Evolutionary conservation across 345 rosid species (phyloP), one percentile per base, ranked within the genome.

Genomic region (Iberis pinnata): DNA sequence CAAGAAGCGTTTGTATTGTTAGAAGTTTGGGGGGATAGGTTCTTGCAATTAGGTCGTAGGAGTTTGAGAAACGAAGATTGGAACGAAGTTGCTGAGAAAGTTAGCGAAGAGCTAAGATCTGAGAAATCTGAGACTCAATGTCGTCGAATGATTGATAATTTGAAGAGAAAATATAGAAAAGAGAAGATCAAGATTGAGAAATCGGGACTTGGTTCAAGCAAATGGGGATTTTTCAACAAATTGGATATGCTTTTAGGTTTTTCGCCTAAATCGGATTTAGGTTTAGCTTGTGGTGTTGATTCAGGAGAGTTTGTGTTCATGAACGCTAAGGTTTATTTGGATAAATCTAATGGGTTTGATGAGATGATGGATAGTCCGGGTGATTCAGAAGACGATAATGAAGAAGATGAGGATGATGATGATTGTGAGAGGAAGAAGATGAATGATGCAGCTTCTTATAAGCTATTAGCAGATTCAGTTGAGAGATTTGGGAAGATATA

Each of bases 11-110:
- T 85, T 61, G 86, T 86, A 53, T 70, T 88, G 59, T 69, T 89
- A 9, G 95, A 93, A 31, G 80, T 94, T 11, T 93, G 96, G 99
- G 96, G 97, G 3, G 97, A 88, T 14, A 78, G 81, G 37, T 88
- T 86, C 58, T 65, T 93, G 69, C 87, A 80, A 51, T 79, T 76
- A 51, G 92, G 96, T 59, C 77, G 94, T 54, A 93, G 83, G 76
- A 93, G 99, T 56, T 79, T 93, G 29, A 80, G 95, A 9, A 80
- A 83, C 18, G 96, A 93, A 39, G 99, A 88, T 55, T 93, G 97
- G 99, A 81, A 78, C 53, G 90, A 86, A 60, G 99, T 93, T 29
- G 82, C 95, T 17, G 96, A 93, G 76, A 93, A 84, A 76, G 99
- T 86, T 20, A 80, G 95, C 9, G 86, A 82, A 25, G 82, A 69